Percentiles rank a stretch among this genome's conserved stretches.
Evolutionary conservation across 768 basidiomycete genomes (phyloP).

Genomic region (Agrocybe pediades): DNA sequence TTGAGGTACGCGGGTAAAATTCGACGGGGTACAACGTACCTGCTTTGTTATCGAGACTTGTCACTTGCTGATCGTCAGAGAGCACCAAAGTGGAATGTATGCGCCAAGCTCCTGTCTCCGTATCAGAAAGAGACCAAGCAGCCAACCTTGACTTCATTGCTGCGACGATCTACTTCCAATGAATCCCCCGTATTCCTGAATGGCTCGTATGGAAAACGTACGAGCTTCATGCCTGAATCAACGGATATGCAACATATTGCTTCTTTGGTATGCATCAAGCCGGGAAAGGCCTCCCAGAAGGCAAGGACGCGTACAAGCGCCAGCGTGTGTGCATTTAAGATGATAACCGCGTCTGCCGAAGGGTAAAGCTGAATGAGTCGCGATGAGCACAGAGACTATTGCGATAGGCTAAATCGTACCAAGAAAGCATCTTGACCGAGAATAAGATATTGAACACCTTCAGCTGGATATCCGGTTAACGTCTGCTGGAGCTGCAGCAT

Average conservation of each 20-base stretch:
- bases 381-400: constrained; percentile 10
- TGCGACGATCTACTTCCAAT: constrained; percentile 62
- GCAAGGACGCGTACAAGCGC: constrained; percentile 68
- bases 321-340: constrained; percentile 72
- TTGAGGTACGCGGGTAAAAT: constrained; percentile 13
- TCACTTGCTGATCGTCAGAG: constrained; percentile 53
- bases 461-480: constrained; percentile 51
- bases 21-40: constrained; percentile 43
- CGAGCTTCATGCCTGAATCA: constrained; percentile 81
- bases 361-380: constrained; percentile 59
- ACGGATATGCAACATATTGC: constrained; percentile 64
- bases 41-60: constrained; percentile 71
- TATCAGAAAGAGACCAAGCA: constrained; percentile 76
- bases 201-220: constrained; percentile 39
- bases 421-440: constrained; percentile 58
- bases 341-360: constrained; percentile 67
- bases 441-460: constrained; percentile 56
- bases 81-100: constrained; percentile 82
- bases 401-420: constrained; percentile 40
- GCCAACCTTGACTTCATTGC: constrained; percentile 69
- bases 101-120: constrained; percentile 66
- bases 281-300: constrained; percentile 82
- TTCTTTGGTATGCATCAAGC: constrained; percentile 41
- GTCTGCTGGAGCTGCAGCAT: constrained; percentile 45
- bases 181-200: constrained; percentile 13